These are phyloP conservation scores for Cardamine occulta DNA, from an alignment of 345 rosid species.

Conservation along the genomic window DNA sequence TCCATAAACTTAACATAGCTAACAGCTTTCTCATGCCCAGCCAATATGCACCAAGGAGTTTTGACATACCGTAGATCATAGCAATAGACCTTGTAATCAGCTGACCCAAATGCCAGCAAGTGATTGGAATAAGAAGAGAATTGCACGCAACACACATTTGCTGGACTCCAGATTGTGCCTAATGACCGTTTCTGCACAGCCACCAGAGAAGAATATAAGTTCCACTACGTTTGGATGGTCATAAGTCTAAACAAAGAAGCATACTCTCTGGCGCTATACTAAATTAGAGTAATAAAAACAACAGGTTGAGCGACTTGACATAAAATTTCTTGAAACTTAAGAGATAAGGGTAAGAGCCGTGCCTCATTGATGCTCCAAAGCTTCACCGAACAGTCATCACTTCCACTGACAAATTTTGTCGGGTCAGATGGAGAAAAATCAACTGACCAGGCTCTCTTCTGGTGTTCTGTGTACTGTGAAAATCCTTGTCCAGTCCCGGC, in stretches of 20 bases:
- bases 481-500: conserved; percentile 74
- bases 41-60: conserved; percentile 74
- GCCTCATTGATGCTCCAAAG: conserved; percentile 90
- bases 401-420: conserved; percentile 85
- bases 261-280: conserved; percentile 7
- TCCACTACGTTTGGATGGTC: background rate
- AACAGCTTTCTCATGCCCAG: conserved; percentile 83
- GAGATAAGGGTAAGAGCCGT: conserved; percentile 32
- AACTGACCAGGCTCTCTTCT: conserved; percentile 92
- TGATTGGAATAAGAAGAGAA: conserved; percentile 71
- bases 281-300: background rate
- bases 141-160: conserved; percentile 87
- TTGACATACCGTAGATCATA: conserved; percentile 75
- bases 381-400: conserved; percentile 89
- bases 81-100: conserved; percentile 77
- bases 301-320: background rate
- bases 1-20: conserved; percentile 91
- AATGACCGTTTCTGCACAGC: conserved; percentile 69
- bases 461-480: conserved; percentile 72
- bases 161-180: conserved; percentile 69
- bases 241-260: conserved; percentile 11
- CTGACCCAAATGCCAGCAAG: conserved; percentile 82
- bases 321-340: background rate
- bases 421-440: conserved; percentile 86
- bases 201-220: conserved; percentile 25